phyloP scores from a whole-genome alignment of 495 filamentous ascomycete genomes.

The Hypoxylon lienhwacheense region DNA sequence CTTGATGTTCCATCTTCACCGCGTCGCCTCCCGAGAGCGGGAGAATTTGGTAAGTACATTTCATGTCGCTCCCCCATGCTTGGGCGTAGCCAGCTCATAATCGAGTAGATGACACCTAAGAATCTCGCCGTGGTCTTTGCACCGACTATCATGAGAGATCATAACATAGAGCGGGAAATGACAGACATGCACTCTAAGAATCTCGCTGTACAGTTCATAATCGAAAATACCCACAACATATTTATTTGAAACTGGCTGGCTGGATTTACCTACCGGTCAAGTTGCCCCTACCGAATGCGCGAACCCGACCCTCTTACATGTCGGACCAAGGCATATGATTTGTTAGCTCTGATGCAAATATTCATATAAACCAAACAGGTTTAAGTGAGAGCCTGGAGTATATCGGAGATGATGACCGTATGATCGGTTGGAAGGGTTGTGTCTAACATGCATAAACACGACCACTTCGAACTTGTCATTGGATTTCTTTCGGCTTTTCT shows the following conservation, averaged over 20 bases:
- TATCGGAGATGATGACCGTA: conserved; percentile 24
- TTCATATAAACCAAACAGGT: conserved; percentile 13
- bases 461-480: conserved; percentile 13
- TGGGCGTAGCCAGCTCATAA: conserved; percentile 22
- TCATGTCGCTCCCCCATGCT: not conserved
- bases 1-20: conserved; percentile 88
- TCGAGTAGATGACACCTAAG: conserved; percentile 76
- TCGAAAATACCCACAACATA: conserved; percentile 80
- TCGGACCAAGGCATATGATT: conserved; percentile 4
- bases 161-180: conserved; percentile 89
- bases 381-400: conserved; percentile 20
- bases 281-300: conserved; percentile 1
- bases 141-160: conserved; percentile 92
- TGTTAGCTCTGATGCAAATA: not conserved
- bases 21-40: conserved; percentile 77
- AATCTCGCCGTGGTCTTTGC: conserved; percentile 98
- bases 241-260: conserved; percentile 51
- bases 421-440: conserved; percentile 6
- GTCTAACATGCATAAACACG: not conserved
- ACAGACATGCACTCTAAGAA: conserved; percentile 94
- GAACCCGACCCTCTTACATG: conserved; percentile 33
- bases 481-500: conserved; percentile 30
- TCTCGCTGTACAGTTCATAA: conserved; percentile 81
- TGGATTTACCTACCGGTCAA: not conserved
- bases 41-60: conserved; percentile 69